Conservation (phyloP, 2,329 filamentous ascomycete genomes). For the Ophioceras dolichostomum region DNA sequence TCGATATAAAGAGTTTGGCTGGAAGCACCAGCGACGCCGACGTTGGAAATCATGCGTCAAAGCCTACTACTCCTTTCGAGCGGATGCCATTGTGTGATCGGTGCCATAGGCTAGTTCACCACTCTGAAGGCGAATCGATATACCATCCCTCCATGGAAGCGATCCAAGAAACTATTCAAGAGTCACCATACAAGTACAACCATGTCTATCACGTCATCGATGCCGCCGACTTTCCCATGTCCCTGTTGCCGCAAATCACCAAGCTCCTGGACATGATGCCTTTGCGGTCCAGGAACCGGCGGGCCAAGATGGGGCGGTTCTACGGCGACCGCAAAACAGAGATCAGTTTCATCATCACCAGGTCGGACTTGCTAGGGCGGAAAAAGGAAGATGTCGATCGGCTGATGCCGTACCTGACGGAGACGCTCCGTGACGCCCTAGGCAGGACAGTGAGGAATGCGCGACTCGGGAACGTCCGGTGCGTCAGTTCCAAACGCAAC, state of each 20-base stretch:
- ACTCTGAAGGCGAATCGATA: constrained; percentile 60
- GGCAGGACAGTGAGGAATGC: constrained; percentile 54
- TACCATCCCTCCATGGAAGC: constrained; percentile 71
- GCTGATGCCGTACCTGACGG: constrained; percentile 73
- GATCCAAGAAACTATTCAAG: constrained; percentile 71
- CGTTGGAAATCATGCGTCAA: too few species aligned
- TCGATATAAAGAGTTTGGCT: too few species aligned
- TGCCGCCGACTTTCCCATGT: constrained; percentile 94
- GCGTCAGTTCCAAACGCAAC: constrained; percentile 71
- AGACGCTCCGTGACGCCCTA: constrained; percentile 65
- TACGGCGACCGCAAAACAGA: constrained; percentile 57
- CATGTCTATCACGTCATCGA: constrained; percentile 94
- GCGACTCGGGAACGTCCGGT: constrained; percentile 78
- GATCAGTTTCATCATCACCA: constrained; percentile 82
- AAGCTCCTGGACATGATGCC: constrained; percentile 58
- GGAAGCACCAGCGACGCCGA: too few species aligned
- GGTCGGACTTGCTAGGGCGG: constrained; percentile 75
- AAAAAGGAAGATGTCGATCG: constrained; percentile 72
- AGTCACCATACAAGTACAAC: constrained; percentile 83
- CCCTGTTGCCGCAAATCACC: constrained; percentile 67
- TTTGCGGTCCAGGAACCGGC: constrained; percentile 68
- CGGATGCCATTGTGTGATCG: constrained; percentile 55
- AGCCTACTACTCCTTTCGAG: too few species aligned
- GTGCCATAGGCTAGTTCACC: constrained; percentile 72
- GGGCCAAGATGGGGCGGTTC: constrained; percentile 56